phyloP scores from a whole-genome alignment of 257 asterid genomes.

The Solanum verrucosum region DNA sequence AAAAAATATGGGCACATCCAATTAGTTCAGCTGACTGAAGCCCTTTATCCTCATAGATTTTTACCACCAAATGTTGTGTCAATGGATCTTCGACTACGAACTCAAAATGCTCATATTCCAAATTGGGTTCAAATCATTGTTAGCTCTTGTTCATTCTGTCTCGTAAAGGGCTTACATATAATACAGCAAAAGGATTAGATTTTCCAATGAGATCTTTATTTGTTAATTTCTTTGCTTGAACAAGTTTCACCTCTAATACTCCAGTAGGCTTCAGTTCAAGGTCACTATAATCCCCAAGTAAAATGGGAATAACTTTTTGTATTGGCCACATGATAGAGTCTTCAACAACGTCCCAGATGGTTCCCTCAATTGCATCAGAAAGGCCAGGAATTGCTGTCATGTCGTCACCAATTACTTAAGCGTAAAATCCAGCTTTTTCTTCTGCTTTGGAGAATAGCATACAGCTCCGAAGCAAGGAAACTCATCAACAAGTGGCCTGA shows the following conservation, averaged over 20 bases:
- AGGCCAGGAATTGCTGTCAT: conserved; percentile 37
- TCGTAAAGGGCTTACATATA: not conserved
- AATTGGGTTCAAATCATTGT: conserved; percentile 59
- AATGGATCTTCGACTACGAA: too few species aligned
- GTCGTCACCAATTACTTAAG: conserved; percentile 65
- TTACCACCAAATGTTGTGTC: too few species aligned
- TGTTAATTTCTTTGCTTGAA: too few species aligned
- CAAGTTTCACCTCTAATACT: too few species aligned
- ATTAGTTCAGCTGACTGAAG: too few species aligned
- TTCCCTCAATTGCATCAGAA: conserved; percentile 61
- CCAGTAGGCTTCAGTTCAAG: conserved; percentile 64
- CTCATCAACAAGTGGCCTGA: conserved; percentile 79
- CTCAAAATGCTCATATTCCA: conserved; percentile 66
- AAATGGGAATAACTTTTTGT: conserved; percentile 25
- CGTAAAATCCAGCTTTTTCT: conserved; percentile 68
- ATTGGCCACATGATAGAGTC: conserved; percentile 33
- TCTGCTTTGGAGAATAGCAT: conserved; percentile 66
- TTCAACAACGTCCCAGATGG: conserved; percentile 23
- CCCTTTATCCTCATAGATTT: too few species aligned
- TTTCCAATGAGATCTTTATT: too few species aligned
- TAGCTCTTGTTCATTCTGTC: conserved; percentile 56
- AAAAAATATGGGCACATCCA: too few species aligned
- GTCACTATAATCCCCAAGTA: conserved; percentile 39
- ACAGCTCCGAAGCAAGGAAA: conserved; percentile 92
- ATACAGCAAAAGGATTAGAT: too few species aligned